Evolutionary conservation across 768 basidiomycete genomes (phyloP).

Genomic region (Clavulina sp.): DNA sequence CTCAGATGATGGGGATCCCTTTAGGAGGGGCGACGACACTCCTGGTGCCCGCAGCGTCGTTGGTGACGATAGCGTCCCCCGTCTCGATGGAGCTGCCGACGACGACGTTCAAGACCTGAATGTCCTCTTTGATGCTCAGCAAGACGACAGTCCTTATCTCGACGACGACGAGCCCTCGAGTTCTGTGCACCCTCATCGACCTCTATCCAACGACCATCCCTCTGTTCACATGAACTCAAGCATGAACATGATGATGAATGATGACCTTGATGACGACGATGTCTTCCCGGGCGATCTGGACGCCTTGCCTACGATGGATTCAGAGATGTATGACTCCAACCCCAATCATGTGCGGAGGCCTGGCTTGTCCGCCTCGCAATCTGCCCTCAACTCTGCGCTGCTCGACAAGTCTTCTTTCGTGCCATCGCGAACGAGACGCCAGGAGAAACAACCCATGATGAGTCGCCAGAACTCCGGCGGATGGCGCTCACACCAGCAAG

Average conservation of each 20-base stretch:
- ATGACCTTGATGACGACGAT: background rate
- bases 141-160: constrained; percentile 7
- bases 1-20: constrained; percentile 33
- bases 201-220: background rate
- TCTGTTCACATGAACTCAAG: background rate
- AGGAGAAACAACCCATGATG: too few species aligned
- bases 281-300: background rate
- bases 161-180: background rate
- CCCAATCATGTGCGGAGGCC: too few species aligned
- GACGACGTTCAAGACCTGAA: constrained; percentile 65
- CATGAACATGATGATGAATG: background rate
- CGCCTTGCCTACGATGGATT: background rate
- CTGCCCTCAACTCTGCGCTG: constrained; percentile 1
- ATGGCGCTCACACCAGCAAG: constrained; percentile 7
- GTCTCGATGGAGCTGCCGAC: constrained; percentile 24
- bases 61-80: constrained; percentile 22
- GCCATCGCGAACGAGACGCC: too few species aligned
- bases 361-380: background rate
- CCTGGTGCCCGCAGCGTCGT: background rate
- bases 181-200: background rate
- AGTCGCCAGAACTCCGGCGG: constrained; percentile 4
- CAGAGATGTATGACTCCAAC: background rate
- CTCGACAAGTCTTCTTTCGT: too few species aligned
- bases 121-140: constrained; percentile 18
- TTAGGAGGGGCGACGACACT: constrained; percentile 6